A percentile compares a stretch with the other conserved stretches of the same genome.
phyloP scores from a whole-genome alignment of 495 filamentous ascomycete genomes.

The Bacidia gigantensis region DNA sequence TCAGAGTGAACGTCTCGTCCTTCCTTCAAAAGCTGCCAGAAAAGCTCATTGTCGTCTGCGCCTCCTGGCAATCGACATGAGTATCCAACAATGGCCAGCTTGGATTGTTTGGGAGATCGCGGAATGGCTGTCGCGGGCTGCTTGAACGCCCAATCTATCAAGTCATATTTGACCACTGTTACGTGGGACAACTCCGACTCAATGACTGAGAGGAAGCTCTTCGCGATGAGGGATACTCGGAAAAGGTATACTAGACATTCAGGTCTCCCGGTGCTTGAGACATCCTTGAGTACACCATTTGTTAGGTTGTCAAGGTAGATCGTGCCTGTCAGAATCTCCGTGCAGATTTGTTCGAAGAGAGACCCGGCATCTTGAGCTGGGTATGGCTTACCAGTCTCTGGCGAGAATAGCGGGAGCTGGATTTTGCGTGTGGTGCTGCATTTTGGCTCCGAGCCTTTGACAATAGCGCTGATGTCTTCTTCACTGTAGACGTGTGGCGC shows the following conservation, averaged over 20 bases:
- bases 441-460: slow-evolving; percentile 8
- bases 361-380: slow-evolving; percentile 15
- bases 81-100: slow-evolving; percentile 22
- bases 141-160: not conserved
- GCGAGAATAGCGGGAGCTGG: slow-evolving; percentile 11
- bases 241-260: not conserved
- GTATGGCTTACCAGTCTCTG: slow-evolving; percentile 15
- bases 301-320: slow-evolving; percentile 24
- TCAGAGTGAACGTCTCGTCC: slow-evolving; percentile 3
- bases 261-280: not conserved
- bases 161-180: not conserved
- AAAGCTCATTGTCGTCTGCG: not conserved
- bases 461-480: slow-evolving; percentile 19
- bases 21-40: slow-evolving; percentile 2
- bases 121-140: not conserved
- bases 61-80: slow-evolving; percentile 20
- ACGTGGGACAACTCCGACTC: not conserved
- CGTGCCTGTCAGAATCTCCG: slow-evolving; percentile 23
- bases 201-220: not conserved
- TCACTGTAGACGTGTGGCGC: slow-evolving; percentile 28
- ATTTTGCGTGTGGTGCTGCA: not conserved
- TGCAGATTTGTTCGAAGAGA: slow-evolving; percentile 22
- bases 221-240: not conserved
- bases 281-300: slow-evolving; percentile 6
- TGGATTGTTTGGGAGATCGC: slow-evolving; percentile 9